Conservation (phyloP, 352 stramenopile species). For the Phytopythium montanum region DNA sequence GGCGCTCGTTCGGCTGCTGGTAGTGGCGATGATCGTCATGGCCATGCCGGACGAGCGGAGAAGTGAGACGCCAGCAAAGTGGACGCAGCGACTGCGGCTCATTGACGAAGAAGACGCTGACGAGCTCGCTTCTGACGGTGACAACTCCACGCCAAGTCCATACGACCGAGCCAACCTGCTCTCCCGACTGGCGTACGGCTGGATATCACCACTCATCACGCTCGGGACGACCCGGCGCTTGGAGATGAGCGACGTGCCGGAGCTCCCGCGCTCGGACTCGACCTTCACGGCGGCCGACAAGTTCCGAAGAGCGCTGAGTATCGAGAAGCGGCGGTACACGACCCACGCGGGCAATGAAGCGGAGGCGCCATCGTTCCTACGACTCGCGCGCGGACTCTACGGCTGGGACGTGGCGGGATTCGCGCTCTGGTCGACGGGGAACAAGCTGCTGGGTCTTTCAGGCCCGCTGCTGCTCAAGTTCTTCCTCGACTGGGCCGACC, state of each 20-base stretch:
- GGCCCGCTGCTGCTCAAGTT: slow-evolving; percentile 78
- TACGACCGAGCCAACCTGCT: slow-evolving; percentile 52
- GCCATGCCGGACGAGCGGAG: not conserved
- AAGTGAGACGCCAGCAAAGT: not conserved
- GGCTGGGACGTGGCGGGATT: slow-evolving; percentile 53
- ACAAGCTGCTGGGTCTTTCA: slow-evolving; percentile 65
- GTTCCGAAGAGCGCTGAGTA: slow-evolving; percentile 43
- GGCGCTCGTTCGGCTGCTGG: not conserved
- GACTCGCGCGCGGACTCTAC: slow-evolving; percentile 48
- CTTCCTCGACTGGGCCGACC: slow-evolving; percentile 71
- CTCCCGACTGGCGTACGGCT: slow-evolving; percentile 63
- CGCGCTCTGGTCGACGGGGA: slow-evolving; percentile 59
- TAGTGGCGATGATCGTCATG: not conserved
- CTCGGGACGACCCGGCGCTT: slow-evolving; percentile 49
- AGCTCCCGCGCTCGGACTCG: slow-evolving; percentile 42
- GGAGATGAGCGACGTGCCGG: slow-evolving; percentile 54
- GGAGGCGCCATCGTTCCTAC: slow-evolving; percentile 41
- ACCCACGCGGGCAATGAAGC: not conserved
- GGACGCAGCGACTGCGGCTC: not conserved
- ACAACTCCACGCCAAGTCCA: slow-evolving; percentile 14
- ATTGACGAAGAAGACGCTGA: slow-evolving; percentile 5
- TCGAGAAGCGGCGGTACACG: slow-evolving; percentile 21
- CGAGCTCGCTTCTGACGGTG: not conserved
- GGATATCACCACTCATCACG: slow-evolving; percentile 62
- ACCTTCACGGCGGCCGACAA: slow-evolving; percentile 34